Percentiles rank a stretch among this genome's conserved stretches.
Evolutionary conservation across 1,284 basidiomycete genomes (phyloP).

Genomic region (Microbotryomycetes sp.): DNA sequence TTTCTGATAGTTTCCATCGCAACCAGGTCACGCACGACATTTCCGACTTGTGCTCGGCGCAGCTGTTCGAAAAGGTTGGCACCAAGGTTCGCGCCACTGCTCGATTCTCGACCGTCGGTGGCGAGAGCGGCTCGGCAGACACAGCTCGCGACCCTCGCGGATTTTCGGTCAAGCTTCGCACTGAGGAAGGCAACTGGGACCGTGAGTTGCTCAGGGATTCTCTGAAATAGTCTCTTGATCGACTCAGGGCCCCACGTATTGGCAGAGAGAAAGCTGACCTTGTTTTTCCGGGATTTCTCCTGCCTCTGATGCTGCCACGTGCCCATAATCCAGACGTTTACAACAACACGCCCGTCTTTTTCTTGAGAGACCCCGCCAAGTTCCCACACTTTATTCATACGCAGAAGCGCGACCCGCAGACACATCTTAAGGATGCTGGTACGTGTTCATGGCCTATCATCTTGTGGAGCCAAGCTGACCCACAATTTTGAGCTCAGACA

Average conservation of each 20-base stretch:
- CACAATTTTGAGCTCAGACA: too few species aligned
- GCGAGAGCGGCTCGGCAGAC: conserved; percentile 80
- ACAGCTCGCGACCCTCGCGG: conserved; percentile 87
- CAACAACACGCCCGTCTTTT: conserved; percentile 38
- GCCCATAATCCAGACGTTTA: background rate
- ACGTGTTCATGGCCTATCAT: too few species aligned
- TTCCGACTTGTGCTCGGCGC: conserved; percentile 67
- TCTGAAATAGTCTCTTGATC: background rate
- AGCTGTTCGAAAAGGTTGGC: conserved; percentile 62
- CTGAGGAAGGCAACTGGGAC: conserved; percentile 82
- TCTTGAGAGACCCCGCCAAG: conserved; percentile 45
- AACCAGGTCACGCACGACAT: conserved; percentile 62
- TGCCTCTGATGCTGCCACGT: conserved; percentile 46
- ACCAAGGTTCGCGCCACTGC: conserved; percentile 63
- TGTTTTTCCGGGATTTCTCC: background rate
- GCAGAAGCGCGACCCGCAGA: conserved; percentile 85
- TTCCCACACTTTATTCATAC: conserved; percentile 84
- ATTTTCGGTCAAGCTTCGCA: conserved; percentile 83
- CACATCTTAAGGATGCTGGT: conserved; percentile 73
- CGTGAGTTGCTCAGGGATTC: conserved; percentile 71
- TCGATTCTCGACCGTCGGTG: conserved; percentile 64
- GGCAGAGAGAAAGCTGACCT: background rate
- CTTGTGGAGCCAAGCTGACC: too few species aligned
- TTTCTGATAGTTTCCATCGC: too few species aligned
- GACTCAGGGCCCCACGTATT: too few species aligned